Conservation (phyloP, 305 asterid genomes). For the Fraxinus dipetala region DNA sequence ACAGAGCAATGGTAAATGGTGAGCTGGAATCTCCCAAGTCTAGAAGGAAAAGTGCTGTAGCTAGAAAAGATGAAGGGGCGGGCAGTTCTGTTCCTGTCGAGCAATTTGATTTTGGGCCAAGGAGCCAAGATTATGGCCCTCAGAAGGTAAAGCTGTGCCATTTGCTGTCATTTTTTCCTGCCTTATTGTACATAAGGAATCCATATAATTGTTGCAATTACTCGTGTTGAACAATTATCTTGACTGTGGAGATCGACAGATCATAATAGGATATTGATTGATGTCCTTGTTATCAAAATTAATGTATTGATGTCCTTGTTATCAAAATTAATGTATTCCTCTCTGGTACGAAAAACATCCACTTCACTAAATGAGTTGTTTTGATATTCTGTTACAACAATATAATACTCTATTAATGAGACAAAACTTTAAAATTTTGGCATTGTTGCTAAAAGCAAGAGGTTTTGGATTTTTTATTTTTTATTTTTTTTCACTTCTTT, state of each 20-base stretch:
- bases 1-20: slow-evolving; percentile 49
- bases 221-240: not conserved
- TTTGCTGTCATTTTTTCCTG: slow-evolving; percentile 15
- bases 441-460: not conserved
- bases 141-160: slow-evolving; percentile 53
- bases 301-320: not conserved
- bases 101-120: slow-evolving; percentile 49
- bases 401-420: not conserved
- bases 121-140: slow-evolving; percentile 49
- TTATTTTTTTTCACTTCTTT: not conserved
- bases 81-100: slow-evolving; percentile 50
- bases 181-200: slow-evolving; percentile 8
- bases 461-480: not conserved
- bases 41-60: slow-evolving; percentile 35
- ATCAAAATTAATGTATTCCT: not conserved
- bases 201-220: not conserved
- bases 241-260: not conserved
- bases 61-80: slow-evolving; percentile 47
- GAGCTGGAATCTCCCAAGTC: slow-evolving; percentile 50
- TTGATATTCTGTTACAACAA: not conserved
- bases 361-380: not conserved
- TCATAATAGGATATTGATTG: slow-evolving; percentile 1
- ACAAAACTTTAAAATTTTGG: not conserved
- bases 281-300: not conserved
- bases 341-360: not conserved